These are phyloP conservation scores for Diversispora eburnea DNA, from an alignment of 192 early-diverging fungal genomes.

Conservation along the genomic window DNA sequence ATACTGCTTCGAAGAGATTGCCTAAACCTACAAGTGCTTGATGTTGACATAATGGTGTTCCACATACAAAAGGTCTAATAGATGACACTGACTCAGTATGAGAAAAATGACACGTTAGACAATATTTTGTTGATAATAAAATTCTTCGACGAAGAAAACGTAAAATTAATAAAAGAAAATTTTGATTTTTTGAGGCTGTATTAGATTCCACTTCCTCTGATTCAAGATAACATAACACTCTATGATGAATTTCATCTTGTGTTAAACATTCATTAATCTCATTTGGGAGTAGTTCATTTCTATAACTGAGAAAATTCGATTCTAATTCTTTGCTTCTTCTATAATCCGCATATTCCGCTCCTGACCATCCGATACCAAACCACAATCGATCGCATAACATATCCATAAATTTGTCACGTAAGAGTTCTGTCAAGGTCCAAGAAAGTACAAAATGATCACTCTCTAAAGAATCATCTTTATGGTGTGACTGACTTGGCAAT, in stretches of 20 bases:
- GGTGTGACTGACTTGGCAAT: conserved; percentile 21
- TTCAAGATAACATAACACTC: conserved; percentile 29
- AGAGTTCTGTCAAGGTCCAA: conserved; percentile 38
- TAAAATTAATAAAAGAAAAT: conserved; percentile 39
- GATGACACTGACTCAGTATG: conserved; percentile 31
- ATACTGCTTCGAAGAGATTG: conserved; percentile 41
- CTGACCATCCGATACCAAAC: conserved; percentile 31
- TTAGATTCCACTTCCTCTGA: background rate
- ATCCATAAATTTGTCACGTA: conserved; percentile 34
- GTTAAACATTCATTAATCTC: conserved; percentile 21
- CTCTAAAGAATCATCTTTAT: conserved; percentile 28
- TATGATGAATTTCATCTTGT: conserved; percentile 17
- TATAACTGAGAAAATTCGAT: conserved; percentile 14
- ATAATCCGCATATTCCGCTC: conserved; percentile 28
- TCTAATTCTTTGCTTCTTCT: conserved; percentile 1
- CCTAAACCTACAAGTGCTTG: conserved; percentile 44
- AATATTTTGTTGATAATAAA: conserved; percentile 35
- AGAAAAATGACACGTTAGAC: conserved; percentile 41
- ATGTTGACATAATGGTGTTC: conserved; percentile 39
- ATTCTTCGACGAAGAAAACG: conserved; percentile 42
- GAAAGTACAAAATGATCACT: conserved; percentile 40
- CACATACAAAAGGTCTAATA: conserved; percentile 47
- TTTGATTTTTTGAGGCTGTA: conserved; percentile 27
- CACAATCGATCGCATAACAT: conserved; percentile 38
- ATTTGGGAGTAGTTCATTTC: background rate